Evolutionary conservation across 108 stramenopile genomes (phyloP), one percentile per base, ranked within the genome.

Genomic region (Cyclotella sp.): DNA sequence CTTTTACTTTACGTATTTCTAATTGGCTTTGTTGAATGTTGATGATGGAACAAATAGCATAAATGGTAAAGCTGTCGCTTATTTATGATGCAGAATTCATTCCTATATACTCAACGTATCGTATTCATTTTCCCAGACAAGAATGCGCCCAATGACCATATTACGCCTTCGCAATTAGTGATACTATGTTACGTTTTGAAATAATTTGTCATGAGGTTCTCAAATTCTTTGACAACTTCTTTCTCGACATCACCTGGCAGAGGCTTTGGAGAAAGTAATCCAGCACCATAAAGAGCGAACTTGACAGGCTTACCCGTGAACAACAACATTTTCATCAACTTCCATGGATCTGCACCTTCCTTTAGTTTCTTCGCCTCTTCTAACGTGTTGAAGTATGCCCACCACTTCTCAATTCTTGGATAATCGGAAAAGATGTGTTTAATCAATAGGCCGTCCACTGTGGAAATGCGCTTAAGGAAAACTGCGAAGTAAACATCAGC

Each of bases 401-500:
- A 61, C 60, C 60, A 61, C 13, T 61, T 30, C 13, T 61, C 30
- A 34, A 61, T 61, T 39, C 15, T 39, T 0, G 60, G 60, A 61
- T 39, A 61, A 16, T 61, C 30, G 3, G 29, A 2, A 39, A n/a
- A 61, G 29, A 39, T n/a, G 34, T 61, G 60, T 61, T 30, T 30
- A 7, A 61, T 29, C 29, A 61, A 34, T 16, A 34, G 9, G 34
- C 60, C 34, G 12, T 61, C 60, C 12, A 61, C 60, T 21, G 19
- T 39, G n/a, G 29, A 30, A 34, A 61, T 61, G 2, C 60, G 29
- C 29, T 1, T 39, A 12, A 61, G 14, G 29, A 61, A 30, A 15
- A 61, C 60, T n/a, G 60, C 60, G 30, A 61, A 61, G 34, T 61
- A 61, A 3, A 61, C 60, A 39, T 39, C 60, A 13, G 60, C 60